Conservation (phyloP, 345 rosid species). For the Kandelia obovata region DNA sequence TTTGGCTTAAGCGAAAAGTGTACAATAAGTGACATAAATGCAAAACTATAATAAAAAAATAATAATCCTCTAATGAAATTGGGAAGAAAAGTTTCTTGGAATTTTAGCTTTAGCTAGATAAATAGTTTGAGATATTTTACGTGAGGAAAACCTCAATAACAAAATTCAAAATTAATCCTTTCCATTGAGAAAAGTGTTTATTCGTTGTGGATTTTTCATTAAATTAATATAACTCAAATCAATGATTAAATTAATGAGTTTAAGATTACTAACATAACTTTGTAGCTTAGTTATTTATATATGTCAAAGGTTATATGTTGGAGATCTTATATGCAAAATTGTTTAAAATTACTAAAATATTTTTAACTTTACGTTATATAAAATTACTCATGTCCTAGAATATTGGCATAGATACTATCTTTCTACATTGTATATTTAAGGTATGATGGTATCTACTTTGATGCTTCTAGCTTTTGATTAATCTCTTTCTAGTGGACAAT, state of each 20-base stretch:
- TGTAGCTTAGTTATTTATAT: not conserved
- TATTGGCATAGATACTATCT: too few species aligned
- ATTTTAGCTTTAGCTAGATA: conserved; percentile 28
- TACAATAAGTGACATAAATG: not conserved
- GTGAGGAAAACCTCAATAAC: conserved; percentile 25
- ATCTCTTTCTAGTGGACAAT: too few species aligned
- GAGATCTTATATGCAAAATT: not conserved
- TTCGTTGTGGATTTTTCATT: not conserved
- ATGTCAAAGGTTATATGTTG: not conserved
- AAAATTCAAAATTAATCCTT: too few species aligned
- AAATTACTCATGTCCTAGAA: too few species aligned
- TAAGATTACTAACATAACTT: not conserved
- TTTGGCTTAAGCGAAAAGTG: conserved; percentile 29
- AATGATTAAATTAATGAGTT: not conserved
- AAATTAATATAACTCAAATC: too few species aligned
- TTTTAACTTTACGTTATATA: too few species aligned
- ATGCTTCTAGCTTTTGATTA: too few species aligned
- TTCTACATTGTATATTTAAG: too few species aligned
- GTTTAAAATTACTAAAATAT: not conserved
- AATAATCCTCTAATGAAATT: not conserved
- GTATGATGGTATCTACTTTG: too few species aligned
- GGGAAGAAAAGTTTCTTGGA: conserved; percentile 12
- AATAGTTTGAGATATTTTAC: conserved; percentile 31
- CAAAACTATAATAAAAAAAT: conserved; percentile 19
- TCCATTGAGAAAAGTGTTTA: not conserved